phyloP scores from a whole-genome alignment of 805 yeast species.

The Candida germanica region DNA sequence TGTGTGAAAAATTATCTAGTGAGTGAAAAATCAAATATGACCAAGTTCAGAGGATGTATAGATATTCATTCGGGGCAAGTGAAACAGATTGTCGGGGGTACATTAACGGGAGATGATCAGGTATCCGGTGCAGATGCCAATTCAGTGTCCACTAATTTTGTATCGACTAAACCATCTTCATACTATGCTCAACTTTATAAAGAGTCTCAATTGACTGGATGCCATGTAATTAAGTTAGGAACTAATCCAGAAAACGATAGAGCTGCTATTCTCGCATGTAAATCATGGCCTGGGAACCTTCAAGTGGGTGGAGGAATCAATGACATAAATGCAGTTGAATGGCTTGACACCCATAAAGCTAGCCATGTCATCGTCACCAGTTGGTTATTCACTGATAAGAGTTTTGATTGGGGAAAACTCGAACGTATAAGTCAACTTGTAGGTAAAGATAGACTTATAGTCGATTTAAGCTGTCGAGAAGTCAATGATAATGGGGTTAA shows the following conservation, averaged over 20 bases:
- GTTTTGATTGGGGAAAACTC: slow-evolving; percentile 50
- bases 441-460: slow-evolving; percentile 67
- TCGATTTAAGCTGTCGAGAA: slow-evolving; percentile 82
- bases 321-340: slow-evolving; percentile 63
- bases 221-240: slow-evolving; percentile 94
- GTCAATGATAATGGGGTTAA: slow-evolving; percentile 23
- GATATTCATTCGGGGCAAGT: slow-evolving; percentile 95
- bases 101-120: slow-evolving; percentile 56
- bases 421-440: slow-evolving; percentile 47
- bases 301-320: slow-evolving; percentile 96
- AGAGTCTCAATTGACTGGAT: slow-evolving; percentile 57
- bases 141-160: slow-evolving; percentile 57
- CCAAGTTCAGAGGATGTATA: slow-evolving; percentile 88
- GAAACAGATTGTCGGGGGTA: slow-evolving; percentile 95
- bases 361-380: slow-evolving; percentile 89
- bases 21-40: slow-evolving; percentile 63
- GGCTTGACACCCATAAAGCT: slow-evolving; percentile 75
- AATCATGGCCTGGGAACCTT: slow-evolving; percentile 66
- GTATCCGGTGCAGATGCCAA: slow-evolving; percentile 17
- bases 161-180: slow-evolving; percentile 68
- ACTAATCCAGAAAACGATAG: slow-evolving; percentile 67
- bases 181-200: slow-evolving; percentile 73
- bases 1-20: background rate
- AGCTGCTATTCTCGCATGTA: slow-evolving; percentile 76
- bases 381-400: slow-evolving; percentile 70